Conservation (phyloP, 495 filamentous ascomycete species). For the Bryoglossum gracile region DNA sequence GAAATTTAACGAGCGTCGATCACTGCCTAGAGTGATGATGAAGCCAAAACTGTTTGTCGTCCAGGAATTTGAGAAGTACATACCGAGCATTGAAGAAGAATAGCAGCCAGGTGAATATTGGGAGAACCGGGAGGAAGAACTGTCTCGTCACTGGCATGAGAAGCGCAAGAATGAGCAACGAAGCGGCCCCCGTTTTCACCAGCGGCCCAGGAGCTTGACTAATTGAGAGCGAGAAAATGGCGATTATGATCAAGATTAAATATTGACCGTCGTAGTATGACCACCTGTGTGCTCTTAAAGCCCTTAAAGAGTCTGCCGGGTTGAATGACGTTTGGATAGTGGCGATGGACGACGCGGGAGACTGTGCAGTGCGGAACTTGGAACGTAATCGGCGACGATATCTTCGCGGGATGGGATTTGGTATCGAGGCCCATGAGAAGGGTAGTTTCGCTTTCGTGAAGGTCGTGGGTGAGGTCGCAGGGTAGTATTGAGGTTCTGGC, state of each 20-base stretch:
- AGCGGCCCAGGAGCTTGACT: slow-evolving; percentile 67
- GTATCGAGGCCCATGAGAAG: slow-evolving; percentile 30
- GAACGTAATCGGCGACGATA: slow-evolving; percentile 67
- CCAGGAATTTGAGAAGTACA: slow-evolving; percentile 8
- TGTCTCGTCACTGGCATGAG: slow-evolving; percentile 82
- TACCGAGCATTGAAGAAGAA: slow-evolving; percentile 60
- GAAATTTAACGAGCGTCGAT: slow-evolving; percentile 5
- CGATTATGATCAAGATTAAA: slow-evolving; percentile 59
- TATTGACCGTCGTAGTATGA: slow-evolving; percentile 83
- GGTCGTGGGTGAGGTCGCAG: slow-evolving; percentile 14
- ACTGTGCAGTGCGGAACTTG: slow-evolving; percentile 62
- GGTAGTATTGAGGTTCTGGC: slow-evolving; percentile 13
- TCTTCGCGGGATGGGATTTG: slow-evolving; percentile 58
- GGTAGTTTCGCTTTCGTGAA: slow-evolving; percentile 23
- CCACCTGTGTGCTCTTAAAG: slow-evolving; percentile 72
- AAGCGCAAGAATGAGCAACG: slow-evolving; percentile 61
- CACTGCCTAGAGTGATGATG: no score
- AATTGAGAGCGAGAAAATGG: slow-evolving; percentile 74
- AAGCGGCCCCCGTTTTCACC: slow-evolving; percentile 59
- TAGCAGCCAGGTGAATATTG: slow-evolving; percentile 75
- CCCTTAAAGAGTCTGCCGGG: slow-evolving; percentile 61
- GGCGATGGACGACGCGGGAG: slow-evolving; percentile 64
- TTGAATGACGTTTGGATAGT: slow-evolving; percentile 76
- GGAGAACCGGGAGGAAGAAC: slow-evolving; percentile 82
- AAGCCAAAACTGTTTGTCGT: no score